Evolutionary conservation across 1,284 basidiomycete species (phyloP).

Genomic region (Trametes versicolor): DNA sequence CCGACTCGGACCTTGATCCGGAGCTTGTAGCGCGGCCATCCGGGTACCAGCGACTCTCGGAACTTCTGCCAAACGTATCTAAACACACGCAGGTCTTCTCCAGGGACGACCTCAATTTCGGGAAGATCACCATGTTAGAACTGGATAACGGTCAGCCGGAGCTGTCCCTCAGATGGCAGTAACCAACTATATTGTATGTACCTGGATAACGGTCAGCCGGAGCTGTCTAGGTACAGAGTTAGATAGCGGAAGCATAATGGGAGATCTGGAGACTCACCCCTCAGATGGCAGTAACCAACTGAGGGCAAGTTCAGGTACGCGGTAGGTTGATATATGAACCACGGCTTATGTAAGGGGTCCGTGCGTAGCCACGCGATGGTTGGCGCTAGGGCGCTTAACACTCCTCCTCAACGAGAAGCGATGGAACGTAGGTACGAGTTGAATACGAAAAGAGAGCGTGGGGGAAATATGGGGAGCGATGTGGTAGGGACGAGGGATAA

Average conservation of each 20-base stretch:
- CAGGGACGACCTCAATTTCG: not conserved
- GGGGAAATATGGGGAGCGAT: no score
- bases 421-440: no score
- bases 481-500: no score
- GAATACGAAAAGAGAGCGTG: no score
- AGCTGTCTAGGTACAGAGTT: not conserved
- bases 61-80: slow-evolving; percentile 20
- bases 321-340: not conserved
- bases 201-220: not conserved
- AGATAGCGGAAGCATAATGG: not conserved
- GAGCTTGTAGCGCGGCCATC: slow-evolving; percentile 15
- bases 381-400: not conserved
- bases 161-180: not conserved
- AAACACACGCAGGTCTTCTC: slow-evolving; percentile 6
- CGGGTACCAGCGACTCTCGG: slow-evolving; percentile 1
- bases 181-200: not conserved
- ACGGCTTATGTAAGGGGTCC: not conserved
- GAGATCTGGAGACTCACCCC: not conserved
- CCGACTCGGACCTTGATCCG: not conserved
- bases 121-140: not conserved
- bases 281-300: slow-evolving; percentile 8
- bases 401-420: slow-evolving; percentile 7
- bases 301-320: not conserved
- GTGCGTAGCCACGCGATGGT: not conserved
- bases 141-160: not conserved